Base-by-base conservation (phyloP, 1,139 yeast genomes). In the Yamadazyma epiphylla region DNA sequence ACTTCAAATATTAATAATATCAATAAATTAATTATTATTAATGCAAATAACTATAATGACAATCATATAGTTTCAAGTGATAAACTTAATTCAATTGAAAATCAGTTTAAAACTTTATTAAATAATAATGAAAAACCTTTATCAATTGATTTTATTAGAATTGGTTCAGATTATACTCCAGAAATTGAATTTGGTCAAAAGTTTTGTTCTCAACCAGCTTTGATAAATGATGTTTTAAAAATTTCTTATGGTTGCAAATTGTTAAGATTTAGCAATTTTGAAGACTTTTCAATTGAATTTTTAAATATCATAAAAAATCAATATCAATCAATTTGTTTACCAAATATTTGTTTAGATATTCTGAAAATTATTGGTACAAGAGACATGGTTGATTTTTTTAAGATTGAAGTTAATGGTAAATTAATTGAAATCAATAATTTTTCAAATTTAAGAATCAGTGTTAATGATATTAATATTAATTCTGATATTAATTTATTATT, bases 11-110 rank as follows among this genome's bases (percentile, higher is more conserved):
- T 38, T 4, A 41, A 43, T 15, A 45, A 43, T 15, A 44, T 56
- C 29, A 60, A 56, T 37, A 57, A 58, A 34, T 40, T 61, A 20
- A 30, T 63, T 5, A 39, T 62, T 4, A 25, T 62, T 11, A 57
- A 45, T 31, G 38, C 48, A 28, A 53, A 51, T 29, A 34, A 32
- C 25, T 51, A 46, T 32, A n/a, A n/a, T n/a, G 39, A 34, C 9
- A 22, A 31, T 4, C 15, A 13, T n/a, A 27, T 25, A 13, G 24
- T 30, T 25, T 25, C 22, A 6, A 42, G 21, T 27, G 27, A 25
- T 3, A 26, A 27, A 15, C 23, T 39, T 19, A 13, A 8, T 7
- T 7, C 5, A 3, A 31, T 42, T 23, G 46, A 42, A 31, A 19
- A 14, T 12, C 39, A 39, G 24, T 30, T 43, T 26, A 41, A 33